Evolutionary conservation across 2,329 filamentous ascomycete genomes (phyloP).

Genomic region (Phyllosticta capitalensis): DNA sequence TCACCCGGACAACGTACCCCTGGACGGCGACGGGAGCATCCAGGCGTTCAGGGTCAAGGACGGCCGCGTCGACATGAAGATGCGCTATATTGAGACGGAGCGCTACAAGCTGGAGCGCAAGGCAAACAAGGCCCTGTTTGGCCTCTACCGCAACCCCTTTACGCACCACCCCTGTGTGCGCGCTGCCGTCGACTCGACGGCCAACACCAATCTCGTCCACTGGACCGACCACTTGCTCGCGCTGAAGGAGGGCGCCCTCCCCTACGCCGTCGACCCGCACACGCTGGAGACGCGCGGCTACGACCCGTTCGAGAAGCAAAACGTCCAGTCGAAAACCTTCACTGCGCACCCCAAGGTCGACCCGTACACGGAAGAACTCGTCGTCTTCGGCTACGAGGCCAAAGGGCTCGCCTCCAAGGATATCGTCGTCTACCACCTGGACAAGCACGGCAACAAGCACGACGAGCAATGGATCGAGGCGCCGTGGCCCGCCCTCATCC

Average conservation of each 20-base stretch:
- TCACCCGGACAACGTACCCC: conserved; percentile 13
- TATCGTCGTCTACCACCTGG: conserved; percentile 23
- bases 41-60: conserved; percentile 23
- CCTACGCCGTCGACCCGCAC: conserved; percentile 23
- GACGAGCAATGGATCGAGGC: conserved; percentile 22
- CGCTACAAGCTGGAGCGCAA: conserved; percentile 19
- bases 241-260: conserved; percentile 12
- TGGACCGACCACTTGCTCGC: conserved; percentile 9
- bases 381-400: conserved; percentile 26
- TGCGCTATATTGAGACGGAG: conserved; percentile 25
- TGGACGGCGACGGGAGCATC: conserved; percentile 26
- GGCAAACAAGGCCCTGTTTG: conserved; percentile 12
- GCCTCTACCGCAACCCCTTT: conserved; percentile 12
- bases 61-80: conserved; percentile 23
- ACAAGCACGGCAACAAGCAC: conserved; percentile 17
- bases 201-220: conserved; percentile 12
- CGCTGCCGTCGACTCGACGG: conserved; percentile 13
- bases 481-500: conserved; percentile 21
- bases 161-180: conserved; percentile 21
- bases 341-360: conserved; percentile 30
- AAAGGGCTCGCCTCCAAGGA: conserved; percentile 19
- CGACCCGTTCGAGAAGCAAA: conserved; percentile 21
- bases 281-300: conserved; percentile 24
- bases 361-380: conserved; percentile 23
- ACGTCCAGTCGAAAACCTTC: conserved; percentile 21